Percentiles rank a stretch among this genome's conserved stretches.
Evolutionary conservation across 1,139 yeast genomes (phyloP).

Genomic region (Tardiomyces digboiensis): DNA sequence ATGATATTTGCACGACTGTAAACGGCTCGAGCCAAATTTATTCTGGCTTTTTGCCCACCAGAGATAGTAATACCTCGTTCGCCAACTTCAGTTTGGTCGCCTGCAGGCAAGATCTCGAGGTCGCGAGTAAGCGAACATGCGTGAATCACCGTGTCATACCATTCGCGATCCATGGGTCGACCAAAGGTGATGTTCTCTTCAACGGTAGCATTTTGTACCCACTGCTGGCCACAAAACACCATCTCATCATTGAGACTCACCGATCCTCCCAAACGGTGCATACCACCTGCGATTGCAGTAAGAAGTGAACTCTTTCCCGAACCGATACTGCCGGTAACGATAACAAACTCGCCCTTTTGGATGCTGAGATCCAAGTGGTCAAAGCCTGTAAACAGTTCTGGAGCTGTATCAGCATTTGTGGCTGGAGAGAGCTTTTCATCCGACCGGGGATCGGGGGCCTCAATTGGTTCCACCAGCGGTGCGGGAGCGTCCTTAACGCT

Average conservation of each 20-base stretch:
- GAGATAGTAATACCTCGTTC: conserved; percentile 88
- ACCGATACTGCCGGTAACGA: conserved; percentile 64
- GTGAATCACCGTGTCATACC: conserved; percentile 46
- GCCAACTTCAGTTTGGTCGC: conserved; percentile 83
- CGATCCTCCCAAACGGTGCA: conserved; percentile 42
- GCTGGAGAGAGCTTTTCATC: background rate
- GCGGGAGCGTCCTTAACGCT: conserved; percentile 18
- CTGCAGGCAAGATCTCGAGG: conserved; percentile 62
- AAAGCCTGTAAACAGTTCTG: conserved; percentile 34
- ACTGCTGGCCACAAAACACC: conserved; percentile 46
- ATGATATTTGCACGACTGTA: conserved; percentile 61
- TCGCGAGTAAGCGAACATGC: conserved; percentile 66
- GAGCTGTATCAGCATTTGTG: background rate
- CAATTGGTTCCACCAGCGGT: background rate
- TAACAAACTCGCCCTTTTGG: conserved; percentile 49
- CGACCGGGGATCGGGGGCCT: background rate
- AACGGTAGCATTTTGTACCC: conserved; percentile 83
- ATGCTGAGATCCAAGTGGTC: conserved; percentile 36
- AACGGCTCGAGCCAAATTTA: conserved; percentile 77
- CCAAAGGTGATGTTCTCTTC: conserved; percentile 73
- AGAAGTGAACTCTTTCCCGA: conserved; percentile 61
- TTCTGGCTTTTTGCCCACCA: conserved; percentile 91
- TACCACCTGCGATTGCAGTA: conserved; percentile 51
- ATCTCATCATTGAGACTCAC: conserved; percentile 32
- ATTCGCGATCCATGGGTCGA: conserved; percentile 39